Conservation (phyloP, 2,329 filamentous ascomycete species). For the Fusarium coffeatum region DNA sequence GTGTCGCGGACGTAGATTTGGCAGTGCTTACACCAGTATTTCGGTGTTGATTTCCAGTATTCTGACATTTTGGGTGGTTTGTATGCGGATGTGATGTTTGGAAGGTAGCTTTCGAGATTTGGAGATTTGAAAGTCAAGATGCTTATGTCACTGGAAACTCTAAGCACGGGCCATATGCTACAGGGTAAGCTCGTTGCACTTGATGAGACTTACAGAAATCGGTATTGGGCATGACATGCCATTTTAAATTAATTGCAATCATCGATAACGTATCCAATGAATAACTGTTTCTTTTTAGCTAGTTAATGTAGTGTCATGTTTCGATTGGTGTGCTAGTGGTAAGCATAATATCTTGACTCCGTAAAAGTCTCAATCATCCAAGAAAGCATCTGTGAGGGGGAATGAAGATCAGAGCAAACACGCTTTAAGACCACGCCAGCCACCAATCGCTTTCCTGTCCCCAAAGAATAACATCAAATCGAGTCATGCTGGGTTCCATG, state of each 20-base stretch:
- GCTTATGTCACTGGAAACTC: constrained; percentile 32
- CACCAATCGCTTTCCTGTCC: too few species aligned
- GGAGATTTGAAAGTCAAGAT: background rate
- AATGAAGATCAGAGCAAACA: too few species aligned
- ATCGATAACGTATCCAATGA: too few species aligned
- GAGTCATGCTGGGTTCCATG: too few species aligned
- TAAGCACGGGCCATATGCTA: constrained; percentile 5
- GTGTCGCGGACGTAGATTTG: constrained; percentile 91
- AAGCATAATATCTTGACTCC: background rate
- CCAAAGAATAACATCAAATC: too few species aligned
- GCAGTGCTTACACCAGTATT: constrained; percentile 99
- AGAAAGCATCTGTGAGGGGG: too few species aligned
- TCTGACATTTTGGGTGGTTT: constrained; percentile 77
- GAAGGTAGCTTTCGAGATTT: background rate
- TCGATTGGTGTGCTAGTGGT: background rate
- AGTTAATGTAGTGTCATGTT: too few species aligned
- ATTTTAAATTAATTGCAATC: background rate
- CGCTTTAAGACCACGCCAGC: accelerated
- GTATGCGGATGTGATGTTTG: constrained; percentile 8
- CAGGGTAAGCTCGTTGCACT: constrained; percentile 13
- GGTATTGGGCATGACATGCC: too few species aligned
- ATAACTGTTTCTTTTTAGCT: too few species aligned
- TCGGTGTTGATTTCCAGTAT: constrained; percentile 98
- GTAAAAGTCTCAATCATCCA: too few species aligned
- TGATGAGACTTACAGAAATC: background rate